Base-by-base conservation (phyloP, 257 asterid genomes). In the Echites panduratus region DNA sequence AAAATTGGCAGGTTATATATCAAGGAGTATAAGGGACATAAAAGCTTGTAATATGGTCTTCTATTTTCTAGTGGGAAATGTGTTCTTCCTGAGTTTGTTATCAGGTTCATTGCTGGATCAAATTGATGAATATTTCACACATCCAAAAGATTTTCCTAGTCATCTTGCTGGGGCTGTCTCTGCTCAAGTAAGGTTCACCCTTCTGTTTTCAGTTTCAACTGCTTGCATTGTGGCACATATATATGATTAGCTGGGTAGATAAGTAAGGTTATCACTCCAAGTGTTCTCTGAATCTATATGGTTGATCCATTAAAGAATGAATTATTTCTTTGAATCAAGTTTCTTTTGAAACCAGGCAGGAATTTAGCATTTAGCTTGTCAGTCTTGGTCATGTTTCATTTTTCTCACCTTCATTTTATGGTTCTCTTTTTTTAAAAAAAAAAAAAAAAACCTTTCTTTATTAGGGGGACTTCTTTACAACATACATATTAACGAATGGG, bases 41-140 rank as follows among this genome's bases (percentile, higher is more conserved):
- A 88, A 80, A 79, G 90, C 97, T 7, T 94, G 99, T 87, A 89
- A 81, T 73, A 85, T 91, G 96, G 92, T 94, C 72, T 94, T 94
- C 84, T 94, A 89, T 82, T 94, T 94, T 80, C 90, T 94, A 7
- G 89, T 94, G 32, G 98, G 93, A 68, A 94, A 94, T 74, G 97
- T 87, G 59, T 94, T 91, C 83, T 91, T 94, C 88, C 78, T 94
- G 41, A 91, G 88, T 75, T 78, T 94, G 84, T 84, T 94, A 76
- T 89, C 98, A 0, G 99, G 99, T 67, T 94, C 99, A 0, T 84
- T 94, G 75, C 92, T 94, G 0, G 99, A 94, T 80, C 96, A 91
- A 78, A 79, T 94, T n/a, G 95, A 95, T 64, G 88, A 88, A 78
- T 91, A 91, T 48, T 85, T 91, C 76, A 81, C 75, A 73, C 96